Evolutionary conservation across 352 stramenopile genomes (phyloP), one percentile per base, ranked within the genome.

Genomic region (Globisporangium takayamanum): DNA sequence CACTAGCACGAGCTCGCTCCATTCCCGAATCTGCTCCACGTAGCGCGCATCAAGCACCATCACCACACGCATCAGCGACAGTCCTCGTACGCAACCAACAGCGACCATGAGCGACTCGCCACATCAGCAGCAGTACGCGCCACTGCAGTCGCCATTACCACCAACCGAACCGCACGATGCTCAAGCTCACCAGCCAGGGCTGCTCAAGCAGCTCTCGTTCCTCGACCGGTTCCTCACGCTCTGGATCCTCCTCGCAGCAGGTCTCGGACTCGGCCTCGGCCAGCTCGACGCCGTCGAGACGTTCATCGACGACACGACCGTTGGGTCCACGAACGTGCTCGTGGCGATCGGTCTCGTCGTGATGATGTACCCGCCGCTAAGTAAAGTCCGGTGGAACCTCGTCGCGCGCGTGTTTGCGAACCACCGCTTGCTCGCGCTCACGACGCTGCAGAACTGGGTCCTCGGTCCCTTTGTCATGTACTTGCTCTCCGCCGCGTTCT

Each of bases 291-390:
- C 48, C 1, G 65, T 81, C 26, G 72, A 78, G 47, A 68, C 64
- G 18, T 73, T 75, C 62, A 70, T 81, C 66, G 66, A 68, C 45
- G 68, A 57, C 41, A 84, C 77, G 48, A 85, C 77, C 0, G 53
- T 82, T 12, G 70, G 67, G 36, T 50, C 57, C 49, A 84, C 73
- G 47, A 87, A 87, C 50, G 53, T 76, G 20, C 71, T 87, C 18
- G 77, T 87, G 30, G 77, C 68, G 10, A 42, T 67, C n/a, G 77
- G 74, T 2, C 59, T 87, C 30, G 56, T 87, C 28, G 63, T 69
- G 48, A 84, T 87, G 73, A 87, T 87, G 74, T 87, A 84, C 53
- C 77, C 77, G 18, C 74, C 74, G 28, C 64, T 87, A 2, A 62
- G 72, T 14, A 78, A 72, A n/a, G 77, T 87, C 10, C 74, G 56